phyloP scores from a whole-genome alignment of 148 eudicot genomes.

The Tetragonia tetragonoides region DNA sequence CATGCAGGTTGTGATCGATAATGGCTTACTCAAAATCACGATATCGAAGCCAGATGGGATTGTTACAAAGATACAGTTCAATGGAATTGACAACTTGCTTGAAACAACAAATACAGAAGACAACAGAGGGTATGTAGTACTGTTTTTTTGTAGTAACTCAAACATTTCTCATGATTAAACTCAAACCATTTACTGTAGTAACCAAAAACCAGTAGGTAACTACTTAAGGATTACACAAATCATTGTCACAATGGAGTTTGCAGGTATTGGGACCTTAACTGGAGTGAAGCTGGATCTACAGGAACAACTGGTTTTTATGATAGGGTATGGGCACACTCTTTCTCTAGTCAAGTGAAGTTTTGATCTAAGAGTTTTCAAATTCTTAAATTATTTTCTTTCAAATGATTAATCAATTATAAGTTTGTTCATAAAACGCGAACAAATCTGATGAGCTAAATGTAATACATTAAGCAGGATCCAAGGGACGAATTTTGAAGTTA shows the following conservation, averaged over 20 bases:
- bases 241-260: not conserved
- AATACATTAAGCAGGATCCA: constrained; percentile 44
- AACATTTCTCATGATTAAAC: not conserved
- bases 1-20: constrained; percentile 64
- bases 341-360: not conserved
- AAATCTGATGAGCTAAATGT: not conserved
- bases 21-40: constrained; percentile 75
- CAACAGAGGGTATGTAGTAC: constrained; percentile 60
- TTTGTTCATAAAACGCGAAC: not conserved
- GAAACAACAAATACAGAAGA: constrained; percentile 56
- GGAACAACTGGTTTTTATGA: constrained; percentile 69
- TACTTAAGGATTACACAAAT: not conserved
- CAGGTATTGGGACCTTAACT: constrained; percentile 78
- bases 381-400: not conserved
- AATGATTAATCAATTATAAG: not conserved
- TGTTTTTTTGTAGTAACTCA: not conserved
- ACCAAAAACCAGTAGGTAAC: too few relatives aligned
- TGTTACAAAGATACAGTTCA: constrained; percentile 61
- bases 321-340: constrained; percentile 30
- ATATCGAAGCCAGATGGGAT: constrained; percentile 78
- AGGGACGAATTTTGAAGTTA: constrained; percentile 58
- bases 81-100: constrained; percentile 75
- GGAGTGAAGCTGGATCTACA: constrained; percentile 56
- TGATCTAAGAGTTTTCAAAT: not conserved
- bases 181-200: not conserved